Evolutionary conservation across 495 filamentous ascomycete species (phyloP), one percentile per base, ranked within the genome.

Genomic region (Aspergillus hancockii): DNA sequence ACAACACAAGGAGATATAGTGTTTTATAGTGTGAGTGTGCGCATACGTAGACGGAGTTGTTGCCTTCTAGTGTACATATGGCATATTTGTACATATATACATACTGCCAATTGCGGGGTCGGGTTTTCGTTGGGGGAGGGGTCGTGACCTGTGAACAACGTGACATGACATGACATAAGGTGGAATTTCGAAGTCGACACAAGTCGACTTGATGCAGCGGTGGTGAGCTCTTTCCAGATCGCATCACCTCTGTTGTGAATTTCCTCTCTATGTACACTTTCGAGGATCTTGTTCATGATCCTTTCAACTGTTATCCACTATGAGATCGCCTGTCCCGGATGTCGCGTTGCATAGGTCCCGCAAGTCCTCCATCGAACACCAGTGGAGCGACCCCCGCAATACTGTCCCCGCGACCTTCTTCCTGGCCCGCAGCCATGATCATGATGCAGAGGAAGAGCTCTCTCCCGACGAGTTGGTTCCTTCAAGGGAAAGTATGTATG

Each of bases 401-500:
- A 53, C 67, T 14, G 65, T 62, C 61, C 79, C 80, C 41, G 67
- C 77, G 51, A 79, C 78, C 50, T 82, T 82, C 68, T 81, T 82
- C 58, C 66, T 80, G 54, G 68, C 74, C 46, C 74, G 74, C 58
- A 71, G 45, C 50, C 60, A 63, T 41, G 52, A 70, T 61, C 53
- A 55, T 47, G 70, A 75, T 22, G 52, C 59, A 43, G 64, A 75
- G 31, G 64, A 75, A 30, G 69, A 67, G 49, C 32, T 63, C 56
- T 61, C 63, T 52, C 54, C 63, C 51, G 67, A 72, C 46, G 65
- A 58, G 19, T 45, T 51, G 10, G 67, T 58, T 8, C 59, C 57
- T 30, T 52, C 50, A 22, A 68, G 67, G 58, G 72, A 80, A 55
- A 84, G 76, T 62, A 80, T 75, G 54, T 88, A 82, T 63, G 87